These are phyloP conservation scores for Leptodontidium sp. DNA, from an alignment of 2,329 filamentous ascomycete genomes.

Conservation along the genomic window DNA sequence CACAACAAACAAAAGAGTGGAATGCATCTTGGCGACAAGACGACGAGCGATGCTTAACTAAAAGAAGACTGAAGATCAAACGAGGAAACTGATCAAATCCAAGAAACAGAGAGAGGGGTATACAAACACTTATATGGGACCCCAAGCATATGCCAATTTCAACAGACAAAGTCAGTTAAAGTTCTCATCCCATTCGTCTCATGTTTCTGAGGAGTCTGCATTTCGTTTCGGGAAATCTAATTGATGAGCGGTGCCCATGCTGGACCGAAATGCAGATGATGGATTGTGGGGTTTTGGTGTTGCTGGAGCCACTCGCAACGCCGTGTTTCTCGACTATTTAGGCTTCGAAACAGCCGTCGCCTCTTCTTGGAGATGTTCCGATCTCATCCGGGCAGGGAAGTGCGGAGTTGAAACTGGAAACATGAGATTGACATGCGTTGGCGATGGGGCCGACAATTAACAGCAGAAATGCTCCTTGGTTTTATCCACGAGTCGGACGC, in stretches of 20 bases:
- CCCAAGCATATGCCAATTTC: background rate
- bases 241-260: background rate
- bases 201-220: background rate
- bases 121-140: slow-evolving; percentile 10
- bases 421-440: slow-evolving; percentile 1
- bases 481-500: slow-evolving; percentile 15
- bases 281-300: slow-evolving; percentile 1
- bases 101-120: background rate
- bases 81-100: background rate
- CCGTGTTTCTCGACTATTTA: background rate
- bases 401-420: background rate
- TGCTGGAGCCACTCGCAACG: background rate
- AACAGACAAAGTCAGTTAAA: background rate
- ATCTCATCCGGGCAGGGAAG: slow-evolving; percentile 8
- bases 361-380: background rate
- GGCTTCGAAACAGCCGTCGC: slow-evolving; percentile 4
- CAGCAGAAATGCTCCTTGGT: no score
- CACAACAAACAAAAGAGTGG: slow-evolving; percentile 25
- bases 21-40: slow-evolving; percentile 28
- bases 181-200: slow-evolving; percentile 5
- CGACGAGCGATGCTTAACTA: slow-evolving; percentile 6
- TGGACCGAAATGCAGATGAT: background rate
- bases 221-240: slow-evolving; percentile 9
- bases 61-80: slow-evolving; percentile 12
- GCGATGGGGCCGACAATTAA: background rate